Evolutionary conservation across 2,329 filamentous ascomycete genomes (phyloP), one percentile per base, ranked within the genome.

Genomic region (Aureobasidium sp.): DNA sequence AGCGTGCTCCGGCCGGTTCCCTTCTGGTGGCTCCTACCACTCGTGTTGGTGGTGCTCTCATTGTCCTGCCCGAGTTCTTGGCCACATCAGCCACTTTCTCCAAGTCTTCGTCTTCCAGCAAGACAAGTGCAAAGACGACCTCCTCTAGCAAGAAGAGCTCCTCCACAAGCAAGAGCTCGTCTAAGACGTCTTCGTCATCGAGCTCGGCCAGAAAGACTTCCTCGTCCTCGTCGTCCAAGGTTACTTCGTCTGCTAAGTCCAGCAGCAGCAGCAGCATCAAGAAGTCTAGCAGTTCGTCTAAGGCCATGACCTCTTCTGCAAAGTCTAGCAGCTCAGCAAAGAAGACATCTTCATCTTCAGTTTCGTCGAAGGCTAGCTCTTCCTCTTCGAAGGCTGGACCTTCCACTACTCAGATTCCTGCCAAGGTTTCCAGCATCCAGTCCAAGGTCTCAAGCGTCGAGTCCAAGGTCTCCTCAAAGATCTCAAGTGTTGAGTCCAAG

Each of bases 171-270:
- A 57, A 57, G 41, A 36, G 26, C 13, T 57, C 20, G 20, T 32
- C 43, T 43, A 59, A 59, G 43, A 47, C 55, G 6, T 48, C 55
- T 26, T 59, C 52, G 9, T 32, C 55, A 1, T 6, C 55, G 27
- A 56, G 52, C 52, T 56, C 53, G 39, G 53, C 53, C 3, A 57
- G 36, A n/a, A 59, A 59, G 51, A 55, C 51, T 26, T 55, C 51
- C 17, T 55, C 51, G 2, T 59, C 55, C 2, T 48, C 55, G 10
- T 59, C 55, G 6, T 12, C 39, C 2, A 59, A 59, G 55, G 9
- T 8, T n/a, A 29, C 20, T 34, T 47, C 55, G 8, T 29, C 41
- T 7, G 2, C 24, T 1, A 57, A 46, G 5, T 17, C 15, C 5
- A 20, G 15, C 39, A 56, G 53, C 41, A 32, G 26, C 27, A 43